These are phyloP conservation scores for Candida freyschussii DNA, from an alignment of 1,139 yeast genomes.

Conservation along the genomic window DNA sequence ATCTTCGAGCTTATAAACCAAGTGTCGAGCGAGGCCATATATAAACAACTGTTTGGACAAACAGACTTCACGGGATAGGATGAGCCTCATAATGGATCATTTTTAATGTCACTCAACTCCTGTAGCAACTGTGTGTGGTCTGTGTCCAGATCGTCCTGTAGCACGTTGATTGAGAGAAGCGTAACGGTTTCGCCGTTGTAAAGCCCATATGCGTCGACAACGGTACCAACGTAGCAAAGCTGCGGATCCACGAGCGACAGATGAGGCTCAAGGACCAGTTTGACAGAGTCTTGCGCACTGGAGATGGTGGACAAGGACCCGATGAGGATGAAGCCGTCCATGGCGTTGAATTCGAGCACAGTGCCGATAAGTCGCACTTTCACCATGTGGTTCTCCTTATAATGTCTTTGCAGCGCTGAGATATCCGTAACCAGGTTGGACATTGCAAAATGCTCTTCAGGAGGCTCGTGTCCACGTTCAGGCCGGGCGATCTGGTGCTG, in stretches of 20 bases:
- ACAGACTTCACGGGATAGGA: constrained; percentile 10
- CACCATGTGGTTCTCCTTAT: constrained; percentile 15
- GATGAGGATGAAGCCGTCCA: constrained; percentile 15
- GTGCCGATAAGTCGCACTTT: constrained; percentile 28
- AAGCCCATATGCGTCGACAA: constrained; percentile 17
- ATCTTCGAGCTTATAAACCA: constrained; percentile 25
- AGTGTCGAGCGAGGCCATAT: constrained; percentile 24
- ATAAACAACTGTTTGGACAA: constrained; percentile 24
- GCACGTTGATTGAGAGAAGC: constrained; percentile 10
- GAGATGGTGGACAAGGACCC: constrained; percentile 14
- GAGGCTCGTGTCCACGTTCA: constrained; percentile 13
- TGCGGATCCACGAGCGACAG: constrained; percentile 14
- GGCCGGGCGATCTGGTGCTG: constrained; percentile 20
- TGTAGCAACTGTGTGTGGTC: constrained; percentile 5
- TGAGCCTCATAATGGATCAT: constrained; percentile 6
- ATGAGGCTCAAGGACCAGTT: constrained; percentile 14
- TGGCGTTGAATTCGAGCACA: constrained; percentile 24
- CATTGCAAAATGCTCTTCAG: constrained; percentile 10
- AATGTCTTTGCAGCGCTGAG: constrained; percentile 6
- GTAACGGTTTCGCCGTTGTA: constrained; percentile 15
- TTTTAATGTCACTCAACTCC: constrained; percentile 8
- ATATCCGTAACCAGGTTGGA: constrained; percentile 19
- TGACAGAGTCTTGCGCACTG: constrained; percentile 3
- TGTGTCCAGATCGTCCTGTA: constrained; percentile 6
- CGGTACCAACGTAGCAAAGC: constrained; percentile 18